These are phyloP conservation scores for Nitzschia inconspicua DNA, from an alignment of 108 stramenopile genomes.

Conservation along the genomic window DNA sequence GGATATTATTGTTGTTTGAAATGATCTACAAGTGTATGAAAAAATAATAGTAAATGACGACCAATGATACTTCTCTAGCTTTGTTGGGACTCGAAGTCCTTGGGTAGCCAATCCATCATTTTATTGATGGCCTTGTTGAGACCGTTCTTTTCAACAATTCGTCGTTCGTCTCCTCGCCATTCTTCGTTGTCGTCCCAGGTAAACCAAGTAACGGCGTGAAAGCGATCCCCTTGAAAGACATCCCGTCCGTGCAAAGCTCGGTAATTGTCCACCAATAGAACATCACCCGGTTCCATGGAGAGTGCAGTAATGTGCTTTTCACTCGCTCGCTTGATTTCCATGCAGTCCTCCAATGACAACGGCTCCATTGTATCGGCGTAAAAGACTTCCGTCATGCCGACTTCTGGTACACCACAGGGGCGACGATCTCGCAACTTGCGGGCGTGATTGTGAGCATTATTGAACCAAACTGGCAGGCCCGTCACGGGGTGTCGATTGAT, in stretches of 20 bases:
- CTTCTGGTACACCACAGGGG: conserved; percentile 89
- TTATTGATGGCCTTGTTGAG: conserved; percentile 82
- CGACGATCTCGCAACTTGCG: conserved; percentile 82
- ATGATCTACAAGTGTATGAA: no score
- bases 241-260: conserved; percentile 88
- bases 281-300: conserved; percentile 90
- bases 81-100: conserved; percentile 88
- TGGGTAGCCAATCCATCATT: conserved; percentile 92
- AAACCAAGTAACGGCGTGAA: conserved; percentile 90
- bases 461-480: conserved; percentile 87
- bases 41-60: no score
- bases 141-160: conserved; percentile 86
- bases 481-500: conserved; percentile 90
- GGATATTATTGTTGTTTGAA: no score
- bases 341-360: conserved; percentile 75
- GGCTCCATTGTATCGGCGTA: conserved; percentile 89
- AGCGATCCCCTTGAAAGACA: conserved; percentile 88
- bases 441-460: conserved; percentile 89
- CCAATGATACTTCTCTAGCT: conserved; percentile 42
- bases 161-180: conserved; percentile 85
- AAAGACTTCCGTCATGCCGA: conserved; percentile 93
- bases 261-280: conserved; percentile 90
- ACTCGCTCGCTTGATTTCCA: conserved; percentile 80
- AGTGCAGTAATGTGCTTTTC: conserved; percentile 90
- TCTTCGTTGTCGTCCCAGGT: conserved; percentile 85